A percentile compares a stretch with the other conserved stretches of the same genome.
Conservation (phyloP, 2,329 filamentous ascomycete genomes). For the Nannizziopsis arthrosporioides region DNA sequence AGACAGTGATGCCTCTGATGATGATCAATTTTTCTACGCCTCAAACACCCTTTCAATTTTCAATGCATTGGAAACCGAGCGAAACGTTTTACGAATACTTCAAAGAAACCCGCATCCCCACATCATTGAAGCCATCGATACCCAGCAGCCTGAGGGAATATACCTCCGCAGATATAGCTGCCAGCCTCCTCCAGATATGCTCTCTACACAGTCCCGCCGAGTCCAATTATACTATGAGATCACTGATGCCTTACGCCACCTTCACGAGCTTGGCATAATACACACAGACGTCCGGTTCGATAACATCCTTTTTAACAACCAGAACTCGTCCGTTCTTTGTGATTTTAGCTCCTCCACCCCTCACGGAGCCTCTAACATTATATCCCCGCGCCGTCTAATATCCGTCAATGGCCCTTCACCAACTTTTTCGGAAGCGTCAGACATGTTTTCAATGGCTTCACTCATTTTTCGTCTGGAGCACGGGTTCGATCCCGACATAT, state of each 20-base stretch:
- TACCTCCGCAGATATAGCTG: conserved; percentile 2
- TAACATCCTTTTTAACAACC: background rate
- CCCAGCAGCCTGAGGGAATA: background rate
- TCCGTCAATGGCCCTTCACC: background rate
- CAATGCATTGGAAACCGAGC: background rate
- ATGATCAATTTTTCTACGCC: background rate
- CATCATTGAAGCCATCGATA: background rate
- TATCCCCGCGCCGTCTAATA: background rate
- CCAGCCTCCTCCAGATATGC: background rate
- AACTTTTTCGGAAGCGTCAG: background rate
- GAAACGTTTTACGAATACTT: background rate
- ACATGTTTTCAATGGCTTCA: conserved; percentile 1
- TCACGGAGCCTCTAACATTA: background rate
- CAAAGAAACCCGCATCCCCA: background rate
- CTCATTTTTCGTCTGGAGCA: conserved; percentile 1
- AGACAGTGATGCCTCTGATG: background rate
- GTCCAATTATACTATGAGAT: background rate
- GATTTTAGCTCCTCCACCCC: background rate
- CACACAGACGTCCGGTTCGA: conserved; percentile 1
- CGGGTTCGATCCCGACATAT: background rate
- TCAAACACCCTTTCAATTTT: background rate
- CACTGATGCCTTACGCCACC: background rate
- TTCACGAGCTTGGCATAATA: background rate
- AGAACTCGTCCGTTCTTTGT: background rate
- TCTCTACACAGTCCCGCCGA: background rate